Percentiles rank a stretch among this genome's conserved stretches.
Conservation (phyloP, 129 eudicot genomes). For the Lactuca sativa region DNA sequence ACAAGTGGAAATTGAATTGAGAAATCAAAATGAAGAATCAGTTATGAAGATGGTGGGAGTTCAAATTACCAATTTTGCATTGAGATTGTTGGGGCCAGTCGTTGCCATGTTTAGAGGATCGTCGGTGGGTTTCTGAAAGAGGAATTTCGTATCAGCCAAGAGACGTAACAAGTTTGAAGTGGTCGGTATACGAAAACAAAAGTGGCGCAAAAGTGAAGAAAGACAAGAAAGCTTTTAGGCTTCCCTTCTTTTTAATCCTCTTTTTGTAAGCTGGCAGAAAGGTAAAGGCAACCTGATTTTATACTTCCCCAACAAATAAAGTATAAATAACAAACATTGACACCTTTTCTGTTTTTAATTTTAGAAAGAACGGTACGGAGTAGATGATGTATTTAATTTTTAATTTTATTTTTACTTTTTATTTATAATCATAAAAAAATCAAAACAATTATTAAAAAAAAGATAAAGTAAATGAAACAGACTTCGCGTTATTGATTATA, state of each 20-base stretch:
- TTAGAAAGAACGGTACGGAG: background rate
- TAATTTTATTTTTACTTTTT: too few species aligned
- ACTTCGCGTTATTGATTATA: too few species aligned
- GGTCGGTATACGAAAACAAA: background rate
- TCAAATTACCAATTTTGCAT: constrained; percentile 71
- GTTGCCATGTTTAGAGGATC: constrained; percentile 65
- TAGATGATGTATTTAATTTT: too few species aligned
- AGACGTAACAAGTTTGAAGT: background rate
- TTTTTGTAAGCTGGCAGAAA: background rate
- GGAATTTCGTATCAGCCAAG: constrained; percentile 6
- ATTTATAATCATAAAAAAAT: too few species aligned
- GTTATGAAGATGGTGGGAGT: background rate
- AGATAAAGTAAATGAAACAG: too few species aligned
- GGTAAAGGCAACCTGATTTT: background rate
- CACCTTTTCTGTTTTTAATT: background rate
- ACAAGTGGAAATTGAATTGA: background rate
- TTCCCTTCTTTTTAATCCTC: background rate
- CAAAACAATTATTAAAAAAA: too few species aligned
- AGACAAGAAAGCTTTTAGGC: background rate
- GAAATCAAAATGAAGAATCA: background rate
- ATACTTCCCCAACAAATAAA: background rate
- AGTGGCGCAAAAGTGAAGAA: background rate
- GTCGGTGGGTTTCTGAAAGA: constrained; percentile 19
- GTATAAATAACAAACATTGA: background rate
- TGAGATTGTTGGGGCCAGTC: constrained; percentile 75